Evolutionary conservation across 176 grass and related monocot species (phyloP).

Genomic region (Phragmites australis): DNA sequence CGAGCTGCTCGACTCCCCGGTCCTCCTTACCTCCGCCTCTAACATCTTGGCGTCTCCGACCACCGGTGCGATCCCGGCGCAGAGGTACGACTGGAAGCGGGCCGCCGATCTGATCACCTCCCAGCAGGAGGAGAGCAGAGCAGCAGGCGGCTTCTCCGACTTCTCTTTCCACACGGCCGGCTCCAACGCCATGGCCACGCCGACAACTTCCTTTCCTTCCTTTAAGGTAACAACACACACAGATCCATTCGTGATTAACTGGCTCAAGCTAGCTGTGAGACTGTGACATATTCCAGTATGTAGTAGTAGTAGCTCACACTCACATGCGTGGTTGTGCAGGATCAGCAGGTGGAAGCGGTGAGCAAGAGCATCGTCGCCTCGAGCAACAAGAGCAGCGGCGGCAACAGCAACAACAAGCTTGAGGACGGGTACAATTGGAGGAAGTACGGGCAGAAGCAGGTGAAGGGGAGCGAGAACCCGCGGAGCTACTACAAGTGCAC

Average conservation of each 20-base stretch:
- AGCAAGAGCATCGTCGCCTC: neutral
- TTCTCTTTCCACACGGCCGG: slow-evolving; percentile 61
- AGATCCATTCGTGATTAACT: neutral
- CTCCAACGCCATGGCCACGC: slow-evolving; percentile 34
- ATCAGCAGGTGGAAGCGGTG: slow-evolving; percentile 3
- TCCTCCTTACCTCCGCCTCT: slow-evolving; percentile 50
- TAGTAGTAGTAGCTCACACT: neutral
- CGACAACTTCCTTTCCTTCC: slow-evolving; percentile 35
- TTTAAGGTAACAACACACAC: slow-evolving; percentile 44
- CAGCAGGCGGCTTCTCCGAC: slow-evolving; percentile 25
- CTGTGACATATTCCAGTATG: too few relatives aligned
- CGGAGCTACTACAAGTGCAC: slow-evolving; percentile 99
- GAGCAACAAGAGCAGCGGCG: slow-evolving; percentile 9
- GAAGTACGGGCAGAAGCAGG: slow-evolving; percentile 97
- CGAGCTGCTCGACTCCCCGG: slow-evolving; percentile 87
- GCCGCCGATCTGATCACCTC: slow-evolving; percentile 35
- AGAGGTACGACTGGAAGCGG: slow-evolving; percentile 51
- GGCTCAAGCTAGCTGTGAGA: neutral
- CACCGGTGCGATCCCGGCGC: slow-evolving; percentile 70
- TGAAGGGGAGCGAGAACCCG: slow-evolving; percentile 95
- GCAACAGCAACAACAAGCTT: slow-evolving; percentile 36
- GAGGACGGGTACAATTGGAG: slow-evolving; percentile 96
- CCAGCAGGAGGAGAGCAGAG: slow-evolving; percentile 34
- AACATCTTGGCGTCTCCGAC: slow-evolving; percentile 72
- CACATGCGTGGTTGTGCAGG: neutral